Evolutionary conservation across 192 early-diverging fungal species (phyloP).

Genomic region (Backusella tarrabulga): DNA sequence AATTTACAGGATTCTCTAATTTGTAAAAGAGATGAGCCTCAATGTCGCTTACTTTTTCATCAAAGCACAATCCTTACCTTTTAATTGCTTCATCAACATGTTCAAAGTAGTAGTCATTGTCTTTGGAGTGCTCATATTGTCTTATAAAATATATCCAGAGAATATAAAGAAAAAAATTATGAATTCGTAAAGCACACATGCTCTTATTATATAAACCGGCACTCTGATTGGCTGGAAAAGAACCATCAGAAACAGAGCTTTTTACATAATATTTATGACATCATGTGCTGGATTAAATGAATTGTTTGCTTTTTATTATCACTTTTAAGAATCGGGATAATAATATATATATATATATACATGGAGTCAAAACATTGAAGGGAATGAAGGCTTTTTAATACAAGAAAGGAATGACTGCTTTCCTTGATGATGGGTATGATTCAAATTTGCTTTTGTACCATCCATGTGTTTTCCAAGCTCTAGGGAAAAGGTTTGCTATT

Average conservation of each 20-base stretch:
- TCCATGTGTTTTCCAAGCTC: slow-evolving; percentile 30
- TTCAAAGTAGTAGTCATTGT: neutral
- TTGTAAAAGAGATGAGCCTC: neutral
- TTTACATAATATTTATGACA: neutral
- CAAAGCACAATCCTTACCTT: neutral
- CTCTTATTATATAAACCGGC: neutral
- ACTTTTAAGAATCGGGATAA: neutral
- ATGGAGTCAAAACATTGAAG: neutral
- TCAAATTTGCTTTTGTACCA: slow-evolving; percentile 39
- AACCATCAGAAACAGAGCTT: neutral
- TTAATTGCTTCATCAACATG: neutral
- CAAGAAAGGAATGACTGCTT: slow-evolving; percentile 39
- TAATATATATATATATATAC: neutral
- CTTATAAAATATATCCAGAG: neutral
- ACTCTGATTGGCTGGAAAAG: neutral
- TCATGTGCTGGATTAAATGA: neutral
- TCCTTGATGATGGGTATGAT: slow-evolving; percentile 34
- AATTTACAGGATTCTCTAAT: slow-evolving; percentile 64
- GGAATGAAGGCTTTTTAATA: slow-evolving; percentile 13
- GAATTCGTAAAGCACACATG: neutral
- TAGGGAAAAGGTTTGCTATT: slow-evolving; percentile 33
- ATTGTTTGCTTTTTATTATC: neutral
- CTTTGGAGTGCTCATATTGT: neutral
- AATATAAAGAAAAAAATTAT: neutral
- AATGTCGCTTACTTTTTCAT: neutral